These are phyloP conservation scores for Ballota nigra DNA, from an alignment of 257 asterid genomes.

Conservation along the genomic window DNA sequence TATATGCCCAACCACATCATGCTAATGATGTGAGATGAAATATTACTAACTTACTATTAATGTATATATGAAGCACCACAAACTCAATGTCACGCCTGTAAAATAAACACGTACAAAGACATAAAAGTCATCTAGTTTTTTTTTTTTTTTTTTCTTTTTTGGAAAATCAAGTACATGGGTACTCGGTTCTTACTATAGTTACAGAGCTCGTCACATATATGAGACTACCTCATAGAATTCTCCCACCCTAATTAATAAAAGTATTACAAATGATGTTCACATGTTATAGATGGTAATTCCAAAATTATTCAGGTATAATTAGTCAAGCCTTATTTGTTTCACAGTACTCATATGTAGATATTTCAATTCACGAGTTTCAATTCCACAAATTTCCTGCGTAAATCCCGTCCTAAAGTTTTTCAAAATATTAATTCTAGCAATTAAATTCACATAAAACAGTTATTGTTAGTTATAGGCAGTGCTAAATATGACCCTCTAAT, in stretches of 20 bases:
- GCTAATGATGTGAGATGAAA: too few species aligned
- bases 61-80: too few species aligned
- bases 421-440: background rate
- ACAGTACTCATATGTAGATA: background rate
- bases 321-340: background rate
- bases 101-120: too few species aligned
- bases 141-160: too few species aligned
- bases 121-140: too few species aligned
- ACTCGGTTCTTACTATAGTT: too few species aligned
- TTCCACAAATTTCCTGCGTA: constrained; percentile 22
- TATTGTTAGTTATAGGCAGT: constrained; percentile 19
- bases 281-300: background rate
- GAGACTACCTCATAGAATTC: background rate
- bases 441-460: constrained; percentile 18
- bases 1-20: too few species aligned
- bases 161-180: too few species aligned
- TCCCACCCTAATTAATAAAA: background rate
- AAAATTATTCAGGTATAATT: background rate
- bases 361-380: too few species aligned
- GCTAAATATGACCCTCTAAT: constrained; percentile 12
- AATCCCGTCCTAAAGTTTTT: constrained; percentile 12
- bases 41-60: too few species aligned
- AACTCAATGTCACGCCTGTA: too few species aligned
- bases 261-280: background rate
- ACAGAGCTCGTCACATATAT: too few species aligned